A percentile compares a stretch with the other conserved stretches of the same genome.
phyloP scores from a whole-genome alignment of 805 yeast species.

The Osmozyma mogii region DNA sequence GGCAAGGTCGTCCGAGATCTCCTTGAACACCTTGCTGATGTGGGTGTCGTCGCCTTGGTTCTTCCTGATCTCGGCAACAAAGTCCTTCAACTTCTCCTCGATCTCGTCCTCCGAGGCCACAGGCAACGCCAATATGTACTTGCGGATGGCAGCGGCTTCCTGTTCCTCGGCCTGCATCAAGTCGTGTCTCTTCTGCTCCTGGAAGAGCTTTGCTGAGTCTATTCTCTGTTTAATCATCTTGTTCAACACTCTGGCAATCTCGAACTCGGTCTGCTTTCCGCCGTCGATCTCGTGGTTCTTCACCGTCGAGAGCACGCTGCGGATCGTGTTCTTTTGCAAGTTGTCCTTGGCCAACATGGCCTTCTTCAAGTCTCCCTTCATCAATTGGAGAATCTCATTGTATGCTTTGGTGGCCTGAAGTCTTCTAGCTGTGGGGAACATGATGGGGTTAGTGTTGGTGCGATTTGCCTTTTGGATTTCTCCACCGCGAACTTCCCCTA shows the following conservation, averaged over 20 bases:
- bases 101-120: constrained; percentile 40
- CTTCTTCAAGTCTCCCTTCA: constrained; percentile 17
- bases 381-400: constrained; percentile 13
- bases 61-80: too few species aligned
- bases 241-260: constrained; percentile 10
- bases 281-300: constrained; percentile 31
- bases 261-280: constrained; percentile 16
- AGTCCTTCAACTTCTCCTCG: constrained; percentile 18
- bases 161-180: constrained; percentile 44
- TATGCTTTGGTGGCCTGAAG: constrained; percentile 28
- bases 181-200: constrained; percentile 40
- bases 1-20: constrained; percentile 12
- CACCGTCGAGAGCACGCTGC: constrained; percentile 33
- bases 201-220: constrained; percentile 43
- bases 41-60: constrained; percentile 3
- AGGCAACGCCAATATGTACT: constrained; percentile 34
- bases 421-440: too few species aligned
- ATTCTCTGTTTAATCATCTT: constrained; percentile 42
- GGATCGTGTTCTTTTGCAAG: constrained; percentile 34
- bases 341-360: constrained; percentile 18
- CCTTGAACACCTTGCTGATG: constrained; percentile 7
- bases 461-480: too few species aligned
- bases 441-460: too few species aligned
- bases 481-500: too few species aligned
- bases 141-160: constrained; percentile 37